Conservation (phyloP, 331 rosid species). For the Phaseolus coccineus region DNA sequence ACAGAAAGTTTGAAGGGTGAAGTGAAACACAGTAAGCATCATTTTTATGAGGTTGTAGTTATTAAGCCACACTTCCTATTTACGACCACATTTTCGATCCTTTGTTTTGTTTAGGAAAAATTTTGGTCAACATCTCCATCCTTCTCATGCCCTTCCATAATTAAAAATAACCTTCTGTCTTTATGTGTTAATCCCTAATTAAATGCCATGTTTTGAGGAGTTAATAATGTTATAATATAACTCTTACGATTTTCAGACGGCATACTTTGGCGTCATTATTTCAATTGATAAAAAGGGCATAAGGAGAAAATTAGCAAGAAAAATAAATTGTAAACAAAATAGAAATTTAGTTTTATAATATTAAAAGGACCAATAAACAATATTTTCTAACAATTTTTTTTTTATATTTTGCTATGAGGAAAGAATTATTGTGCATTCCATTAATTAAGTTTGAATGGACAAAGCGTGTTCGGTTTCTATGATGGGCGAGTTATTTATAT, state of each 20-base stretch:
- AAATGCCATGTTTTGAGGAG: conserved; percentile 39
- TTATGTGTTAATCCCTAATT: neutral
- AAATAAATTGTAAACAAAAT: neutral
- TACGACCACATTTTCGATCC: conserved; percentile 1
- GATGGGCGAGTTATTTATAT: neutral
- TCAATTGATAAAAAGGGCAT: neutral
- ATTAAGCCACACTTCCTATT: conserved; percentile 1
- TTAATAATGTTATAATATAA: neutral
- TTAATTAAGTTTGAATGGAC: neutral
- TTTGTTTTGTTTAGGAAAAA: neutral
- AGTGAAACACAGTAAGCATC: neutral
- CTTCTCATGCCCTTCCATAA: neutral
- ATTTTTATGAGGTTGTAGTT: neutral
- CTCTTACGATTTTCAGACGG: neutral
- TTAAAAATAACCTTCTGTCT: neutral
- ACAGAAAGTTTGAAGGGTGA: neutral
- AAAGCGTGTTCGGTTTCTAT: conserved; percentile 1
- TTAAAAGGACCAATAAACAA: neutral
- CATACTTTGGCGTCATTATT: neutral
- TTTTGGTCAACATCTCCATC: conserved; percentile 25
- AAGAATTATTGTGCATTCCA: neutral
- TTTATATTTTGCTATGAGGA: neutral
- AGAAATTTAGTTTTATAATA: neutral
- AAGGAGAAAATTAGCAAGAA: no score
- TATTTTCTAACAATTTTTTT: neutral